Evolutionary conservation across 495 filamentous ascomycete species (phyloP).

Genomic region (Cercophora samala): DNA sequence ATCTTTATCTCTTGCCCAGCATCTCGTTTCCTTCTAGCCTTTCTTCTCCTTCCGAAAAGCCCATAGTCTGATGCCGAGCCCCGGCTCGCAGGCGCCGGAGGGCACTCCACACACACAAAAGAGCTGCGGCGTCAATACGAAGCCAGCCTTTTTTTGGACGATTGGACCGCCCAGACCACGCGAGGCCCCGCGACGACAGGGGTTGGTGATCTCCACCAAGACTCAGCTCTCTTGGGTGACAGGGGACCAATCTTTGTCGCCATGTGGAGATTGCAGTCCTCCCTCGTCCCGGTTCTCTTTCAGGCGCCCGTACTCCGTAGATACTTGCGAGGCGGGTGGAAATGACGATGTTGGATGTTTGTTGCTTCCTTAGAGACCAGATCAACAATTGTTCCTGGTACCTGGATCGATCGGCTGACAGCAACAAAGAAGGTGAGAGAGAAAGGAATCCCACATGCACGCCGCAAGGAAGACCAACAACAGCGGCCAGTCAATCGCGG

Average conservation of each 20-base stretch:
- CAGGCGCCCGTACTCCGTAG: background rate
- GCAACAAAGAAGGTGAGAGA: background rate
- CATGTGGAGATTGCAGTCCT: background rate
- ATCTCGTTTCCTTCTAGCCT: background rate
- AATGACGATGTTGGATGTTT: background rate
- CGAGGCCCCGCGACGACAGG: background rate
- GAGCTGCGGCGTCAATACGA: constrained; percentile 16
- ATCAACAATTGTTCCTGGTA: background rate
- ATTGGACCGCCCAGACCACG: constrained; percentile 6
- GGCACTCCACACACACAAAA: constrained; percentile 2
- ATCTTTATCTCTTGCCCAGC: constrained; percentile 12
- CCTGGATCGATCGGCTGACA: background rate
- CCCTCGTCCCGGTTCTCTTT: background rate
- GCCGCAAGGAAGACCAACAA: background rate
- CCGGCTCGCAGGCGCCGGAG: constrained; percentile 3
- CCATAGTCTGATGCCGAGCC: constrained; percentile 5
- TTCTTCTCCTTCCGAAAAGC: background rate
- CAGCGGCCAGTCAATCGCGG: background rate
- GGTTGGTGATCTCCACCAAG: background rate
- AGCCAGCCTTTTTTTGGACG: background rate
- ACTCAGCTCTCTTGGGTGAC: background rate
- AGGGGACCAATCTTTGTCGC: background rate
- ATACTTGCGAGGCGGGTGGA: background rate
- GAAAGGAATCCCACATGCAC: background rate
- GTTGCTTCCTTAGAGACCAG: background rate